phyloP scores from a whole-genome alignment of 106 monocot genomes.

The Posidonia australis region DNA sequence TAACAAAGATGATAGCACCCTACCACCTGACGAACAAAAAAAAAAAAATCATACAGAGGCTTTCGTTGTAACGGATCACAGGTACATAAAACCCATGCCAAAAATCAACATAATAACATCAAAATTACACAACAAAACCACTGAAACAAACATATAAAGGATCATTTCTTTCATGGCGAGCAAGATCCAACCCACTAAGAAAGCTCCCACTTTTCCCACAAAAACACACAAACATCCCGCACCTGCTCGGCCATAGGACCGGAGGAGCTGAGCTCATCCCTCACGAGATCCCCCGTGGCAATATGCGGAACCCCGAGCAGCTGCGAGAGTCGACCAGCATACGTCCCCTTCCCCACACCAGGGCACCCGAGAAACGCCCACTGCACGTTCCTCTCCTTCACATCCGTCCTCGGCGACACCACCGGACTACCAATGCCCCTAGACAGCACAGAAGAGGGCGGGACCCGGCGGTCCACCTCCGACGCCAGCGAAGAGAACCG shows the following conservation, averaged over 20 bases:
- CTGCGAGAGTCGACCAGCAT: constrained; percentile 77
- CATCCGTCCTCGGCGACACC: constrained; percentile 7
- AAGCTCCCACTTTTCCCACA: not conserved
- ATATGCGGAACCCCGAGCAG: constrained; percentile 82
- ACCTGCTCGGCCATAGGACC: constrained; percentile 66
- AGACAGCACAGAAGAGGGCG: constrained; percentile 4
- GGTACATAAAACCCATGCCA: too few relatives aligned
- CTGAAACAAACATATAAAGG: too few relatives aligned
- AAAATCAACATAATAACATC: too few relatives aligned
- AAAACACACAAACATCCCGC: not conserved
- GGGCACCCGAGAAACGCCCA: constrained; percentile 96
- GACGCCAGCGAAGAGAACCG: constrained; percentile 22
- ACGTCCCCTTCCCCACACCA: constrained; percentile 93
- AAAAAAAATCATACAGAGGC: too few relatives aligned
- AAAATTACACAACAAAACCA: too few relatives aligned
- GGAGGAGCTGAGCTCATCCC: constrained; percentile 65
- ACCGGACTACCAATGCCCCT: not conserved
- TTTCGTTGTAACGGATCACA: too few relatives aligned
- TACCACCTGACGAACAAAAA: too few relatives aligned
- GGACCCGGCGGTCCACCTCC: constrained; percentile 16
- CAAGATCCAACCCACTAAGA: not conserved
- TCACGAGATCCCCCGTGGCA: constrained; percentile 96
- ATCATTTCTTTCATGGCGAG: not conserved
- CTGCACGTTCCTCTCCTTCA: constrained; percentile 44
- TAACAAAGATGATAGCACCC: too few relatives aligned